Evolutionary conservation across 176 grass and related monocot genomes (phyloP).

Genomic region (Saccharum officinarum): DNA sequence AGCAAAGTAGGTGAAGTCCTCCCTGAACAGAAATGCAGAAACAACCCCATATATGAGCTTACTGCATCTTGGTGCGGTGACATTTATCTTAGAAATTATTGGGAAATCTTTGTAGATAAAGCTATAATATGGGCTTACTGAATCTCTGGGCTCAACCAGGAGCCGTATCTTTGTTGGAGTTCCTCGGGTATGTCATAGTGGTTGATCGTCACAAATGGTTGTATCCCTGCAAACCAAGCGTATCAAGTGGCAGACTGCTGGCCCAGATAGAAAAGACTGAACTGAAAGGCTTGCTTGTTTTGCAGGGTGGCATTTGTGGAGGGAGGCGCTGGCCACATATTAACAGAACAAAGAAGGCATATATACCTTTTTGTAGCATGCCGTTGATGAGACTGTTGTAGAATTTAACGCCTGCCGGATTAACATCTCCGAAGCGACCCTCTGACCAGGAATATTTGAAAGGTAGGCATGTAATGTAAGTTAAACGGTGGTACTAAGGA

Average conservation of each 20-base stretch:
- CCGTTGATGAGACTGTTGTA: too few relatives aligned
- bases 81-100: too few relatives aligned
- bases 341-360: too few relatives aligned
- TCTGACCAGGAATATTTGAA: too few relatives aligned
- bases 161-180: constrained; percentile 54
- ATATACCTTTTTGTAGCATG: too few relatives aligned
- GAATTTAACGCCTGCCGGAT: too few relatives aligned
- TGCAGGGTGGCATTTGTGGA: background rate
- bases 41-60: background rate
- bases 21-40: constrained; percentile 36
- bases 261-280: background rate
- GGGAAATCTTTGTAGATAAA: background rate
- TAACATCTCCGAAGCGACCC: too few relatives aligned
- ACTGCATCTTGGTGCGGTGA: background rate
- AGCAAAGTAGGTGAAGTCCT: constrained; percentile 56
- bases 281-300: background rate
- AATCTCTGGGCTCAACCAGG: constrained; percentile 59
- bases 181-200: constrained; percentile 64
- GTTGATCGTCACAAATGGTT: constrained; percentile 67
- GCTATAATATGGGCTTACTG: constrained; percentile 38
- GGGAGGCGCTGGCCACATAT: too few relatives aligned
- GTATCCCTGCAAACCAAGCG: constrained; percentile 44
- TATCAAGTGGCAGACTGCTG: background rate
- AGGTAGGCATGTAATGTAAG: too few relatives aligned
- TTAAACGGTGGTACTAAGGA: too few relatives aligned